Conservation (phyloP, 345 rosid species). For the Limnanthes douglasii region DNA sequence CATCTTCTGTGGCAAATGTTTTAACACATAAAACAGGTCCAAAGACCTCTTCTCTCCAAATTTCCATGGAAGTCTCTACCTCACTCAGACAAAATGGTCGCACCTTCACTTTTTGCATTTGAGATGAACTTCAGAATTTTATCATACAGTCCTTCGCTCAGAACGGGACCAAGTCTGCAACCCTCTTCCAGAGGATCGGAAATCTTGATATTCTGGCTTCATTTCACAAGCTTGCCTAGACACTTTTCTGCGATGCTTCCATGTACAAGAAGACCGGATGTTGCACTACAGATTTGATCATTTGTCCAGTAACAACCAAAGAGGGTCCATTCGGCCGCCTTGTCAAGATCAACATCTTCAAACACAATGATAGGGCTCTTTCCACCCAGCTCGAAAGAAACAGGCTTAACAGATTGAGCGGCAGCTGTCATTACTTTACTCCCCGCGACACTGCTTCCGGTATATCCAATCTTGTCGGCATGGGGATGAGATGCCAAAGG, state of each 20-base stretch:
- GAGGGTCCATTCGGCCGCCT: conserved; percentile 80
- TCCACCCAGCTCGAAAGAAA: conserved; percentile 88
- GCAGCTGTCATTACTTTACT: conserved; percentile 77
- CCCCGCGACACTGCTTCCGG: conserved; percentile 88
- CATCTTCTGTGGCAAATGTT: conserved; percentile 80
- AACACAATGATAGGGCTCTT: conserved; percentile 89
- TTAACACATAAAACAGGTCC: conserved; percentile 90
- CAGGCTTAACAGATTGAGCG: conserved; percentile 84
- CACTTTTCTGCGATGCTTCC: conserved; percentile 64
- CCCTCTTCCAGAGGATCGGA: conserved; percentile 85
- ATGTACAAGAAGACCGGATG: conserved; percentile 87
- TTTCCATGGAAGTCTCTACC: conserved; percentile 77
- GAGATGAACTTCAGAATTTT: conserved; percentile 59
- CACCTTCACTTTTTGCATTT: conserved; percentile 81
- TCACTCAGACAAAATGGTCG: conserved; percentile 58
- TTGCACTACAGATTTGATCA: conserved; percentile 97
- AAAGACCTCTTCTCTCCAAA: conserved; percentile 98
- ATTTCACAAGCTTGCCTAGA: conserved; percentile 48
- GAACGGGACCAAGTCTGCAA: conserved; percentile 87
- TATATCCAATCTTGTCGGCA: conserved; percentile 88
- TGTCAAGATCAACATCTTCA: conserved; percentile 86
- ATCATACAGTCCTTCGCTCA: conserved; percentile 74
- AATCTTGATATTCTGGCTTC: conserved; percentile 63
- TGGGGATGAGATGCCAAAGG: conserved; percentile 78
- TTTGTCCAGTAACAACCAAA: conserved; percentile 97